Evolutionary conservation across 352 stramenopile genomes (phyloP).

Genomic region (Blastocystis sp.): DNA sequence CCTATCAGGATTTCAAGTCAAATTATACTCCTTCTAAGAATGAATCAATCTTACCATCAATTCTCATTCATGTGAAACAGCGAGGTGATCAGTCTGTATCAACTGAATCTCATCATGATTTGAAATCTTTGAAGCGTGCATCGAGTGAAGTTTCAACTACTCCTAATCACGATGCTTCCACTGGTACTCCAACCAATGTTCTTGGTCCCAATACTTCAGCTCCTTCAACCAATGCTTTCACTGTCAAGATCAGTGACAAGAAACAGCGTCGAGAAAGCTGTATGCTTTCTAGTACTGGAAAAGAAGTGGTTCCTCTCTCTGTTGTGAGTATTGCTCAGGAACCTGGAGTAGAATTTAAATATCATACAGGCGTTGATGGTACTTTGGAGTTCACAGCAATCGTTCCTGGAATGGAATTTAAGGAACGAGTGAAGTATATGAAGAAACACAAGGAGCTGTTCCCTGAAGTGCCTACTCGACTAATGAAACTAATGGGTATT

Average conservation of each 20-base stretch:
- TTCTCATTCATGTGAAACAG: slow-evolving; percentile 4
- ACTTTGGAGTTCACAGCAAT: slow-evolving; percentile 55
- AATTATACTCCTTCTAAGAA: not conserved
- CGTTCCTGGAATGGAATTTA: slow-evolving; percentile 42
- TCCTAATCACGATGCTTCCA: not conserved
- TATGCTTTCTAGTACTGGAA: not conserved
- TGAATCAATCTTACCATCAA: not conserved
- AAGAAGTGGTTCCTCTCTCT: slow-evolving; percentile 23
- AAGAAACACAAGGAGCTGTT: slow-evolving; percentile 62
- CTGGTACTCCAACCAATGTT: not conserved
- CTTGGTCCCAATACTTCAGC: not conserved
- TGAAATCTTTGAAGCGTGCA: not conserved
- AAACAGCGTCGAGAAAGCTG: not conserved
- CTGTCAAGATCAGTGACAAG: not conserved
- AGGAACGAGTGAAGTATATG: slow-evolving; percentile 53
- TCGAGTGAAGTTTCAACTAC: not conserved
- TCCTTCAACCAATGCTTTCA: not conserved
- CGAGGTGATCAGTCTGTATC: not conserved
- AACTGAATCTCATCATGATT: not conserved
- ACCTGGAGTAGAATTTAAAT: slow-evolving; percentile 52
- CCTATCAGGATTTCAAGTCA: slow-evolving; percentile 8
- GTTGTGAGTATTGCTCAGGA: slow-evolving; percentile 28
- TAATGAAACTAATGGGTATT: slow-evolving; percentile 62
- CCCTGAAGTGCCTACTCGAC: slow-evolving; percentile 17
- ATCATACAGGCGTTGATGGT: slow-evolving; percentile 39